Base-by-base conservation (phyloP, 2,329 filamentous ascomycete genomes). In the Tolypocladium endophyticum region DNA sequence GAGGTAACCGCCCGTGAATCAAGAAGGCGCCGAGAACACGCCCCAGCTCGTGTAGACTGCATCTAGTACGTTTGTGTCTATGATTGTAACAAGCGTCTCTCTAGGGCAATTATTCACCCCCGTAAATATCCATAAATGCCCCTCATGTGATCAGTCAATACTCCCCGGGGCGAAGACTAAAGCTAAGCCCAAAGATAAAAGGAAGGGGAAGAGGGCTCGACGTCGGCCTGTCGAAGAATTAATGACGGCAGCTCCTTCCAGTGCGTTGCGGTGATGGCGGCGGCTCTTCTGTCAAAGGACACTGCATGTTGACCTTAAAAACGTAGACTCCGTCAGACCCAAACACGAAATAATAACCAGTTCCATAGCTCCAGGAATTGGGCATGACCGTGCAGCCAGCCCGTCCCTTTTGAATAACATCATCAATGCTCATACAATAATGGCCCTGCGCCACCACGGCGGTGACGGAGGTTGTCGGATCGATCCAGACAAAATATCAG, bases 381-480 rank as follows among this genome's bases (percentile, higher is more conserved):
- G 45, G 30, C 45, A 50, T 18, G 25, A 20, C 45, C 45, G 6
- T 50, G 25, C 45, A 30, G 25, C 25, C 45, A 50, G 25, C 45
- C 45, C 25, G 45, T 50, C 25, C 58, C 50, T n/a, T 56, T 45
- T 35, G n/a, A 60, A 55, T 63, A 65, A 61, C 56, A 66, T 69
- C 67, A 64, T 68, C 59, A 64, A 64, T 65, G 63, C 64, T 67
- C 67, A 64, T 67, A 65, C 63, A 65, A 61, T 59, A 59, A 62
- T 63, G 61, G 60, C 58, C 63, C 57, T 61, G 7, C 9, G 35
- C 61, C 59, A 59, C 59, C 58, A 63, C 61, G 60, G 53, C 25
- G 61, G 58, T 59, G 61, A 61, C 53, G 54, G 58, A 59, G 59
- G 58, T 60, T 56, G 61, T 63, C 62, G 57, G 58, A 60, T 62